A percentile compares a stretch with the other conserved stretches of the same genome.
Conservation (phyloP, 768 basidiomycete species). For the Naganishia vishniacii region DNA sequence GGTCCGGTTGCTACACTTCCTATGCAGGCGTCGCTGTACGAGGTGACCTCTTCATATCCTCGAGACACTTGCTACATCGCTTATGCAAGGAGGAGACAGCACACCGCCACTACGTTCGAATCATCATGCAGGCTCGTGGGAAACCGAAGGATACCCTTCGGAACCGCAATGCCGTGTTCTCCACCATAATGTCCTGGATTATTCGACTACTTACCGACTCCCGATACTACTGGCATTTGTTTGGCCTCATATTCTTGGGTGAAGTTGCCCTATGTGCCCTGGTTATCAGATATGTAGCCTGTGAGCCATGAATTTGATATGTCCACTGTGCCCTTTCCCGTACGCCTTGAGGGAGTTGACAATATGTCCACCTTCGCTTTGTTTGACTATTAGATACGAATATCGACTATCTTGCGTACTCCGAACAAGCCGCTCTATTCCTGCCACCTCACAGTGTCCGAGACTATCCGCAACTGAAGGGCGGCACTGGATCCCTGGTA, state of each 20-base stretch:
- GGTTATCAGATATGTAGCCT: slow-evolving; percentile 74
- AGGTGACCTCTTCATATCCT: too few species aligned
- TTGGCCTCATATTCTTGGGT: slow-evolving; percentile 61
- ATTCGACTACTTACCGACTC: slow-evolving; percentile 27
- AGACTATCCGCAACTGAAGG: slow-evolving; percentile 72
- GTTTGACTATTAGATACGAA: slow-evolving; percentile 70
- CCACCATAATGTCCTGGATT: background rate
- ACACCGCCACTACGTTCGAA: too few species aligned
- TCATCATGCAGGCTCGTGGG: background rate
- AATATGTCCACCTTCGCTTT: background rate
- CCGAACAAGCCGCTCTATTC: slow-evolving; percentile 76
- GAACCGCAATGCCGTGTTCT: background rate
- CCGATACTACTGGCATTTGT: slow-evolving; percentile 63
- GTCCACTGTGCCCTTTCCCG: background rate
- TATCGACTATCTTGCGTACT: slow-evolving; percentile 97
- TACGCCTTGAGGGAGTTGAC: background rate
- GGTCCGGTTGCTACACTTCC: background rate
- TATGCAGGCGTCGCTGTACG: background rate
- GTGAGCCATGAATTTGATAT: slow-evolving; percentile 53
- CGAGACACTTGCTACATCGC: too few species aligned
- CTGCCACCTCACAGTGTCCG: slow-evolving; percentile 62
- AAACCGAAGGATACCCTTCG: background rate
- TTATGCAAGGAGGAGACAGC: too few species aligned
- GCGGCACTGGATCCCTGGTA: slow-evolving; percentile 87
- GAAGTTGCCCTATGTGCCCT: slow-evolving; percentile 74